Percentiles rank a stretch among this genome's conserved stretches.
These are phyloP conservation scores for Litchi chinensis DNA, from an alignment of 345 rosid genomes.

Conservation along the genomic window DNA sequence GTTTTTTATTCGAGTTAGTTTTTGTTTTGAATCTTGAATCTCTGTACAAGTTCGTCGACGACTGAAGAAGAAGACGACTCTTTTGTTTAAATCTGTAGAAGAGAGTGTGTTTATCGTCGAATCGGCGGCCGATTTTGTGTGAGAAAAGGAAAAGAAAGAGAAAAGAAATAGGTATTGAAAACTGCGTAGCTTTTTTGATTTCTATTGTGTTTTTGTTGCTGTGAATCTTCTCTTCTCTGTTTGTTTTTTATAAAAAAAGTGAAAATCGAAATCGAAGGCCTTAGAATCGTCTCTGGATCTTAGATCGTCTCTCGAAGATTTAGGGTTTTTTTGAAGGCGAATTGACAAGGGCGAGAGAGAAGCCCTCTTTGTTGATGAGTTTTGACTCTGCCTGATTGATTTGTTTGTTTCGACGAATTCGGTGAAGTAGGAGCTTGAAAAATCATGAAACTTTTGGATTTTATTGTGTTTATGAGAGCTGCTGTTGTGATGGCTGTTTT, in stretches of 20 bases:
- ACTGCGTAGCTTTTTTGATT: constrained; percentile 40
- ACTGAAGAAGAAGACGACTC: constrained; percentile 1
- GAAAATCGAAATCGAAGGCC: constrained; percentile 5
- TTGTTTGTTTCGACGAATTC: not conserved
- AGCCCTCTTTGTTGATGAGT: no score
- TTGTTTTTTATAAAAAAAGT: not conserved
- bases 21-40: not conserved
- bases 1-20: not conserved
- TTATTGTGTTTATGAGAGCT: not conserved
- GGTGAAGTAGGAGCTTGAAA: not conserved
- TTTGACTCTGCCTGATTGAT: no score
- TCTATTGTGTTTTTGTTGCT: constrained; percentile 39
- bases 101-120: constrained; percentile 4
- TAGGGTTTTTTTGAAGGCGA: no score
- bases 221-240: constrained; percentile 16
- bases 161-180: constrained; percentile 33
- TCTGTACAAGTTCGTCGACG: constrained; percentile 17
- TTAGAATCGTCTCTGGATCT: not conserved
- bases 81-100: constrained; percentile 10
- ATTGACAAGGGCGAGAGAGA: no score
- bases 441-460: constrained; percentile 9
- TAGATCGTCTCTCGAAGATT: not conserved
- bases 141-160: constrained; percentile 4
- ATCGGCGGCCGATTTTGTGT: constrained; percentile 11
- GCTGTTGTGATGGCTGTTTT: constrained; percentile 18